Conservation (phyloP, 2,329 filamentous ascomycete species). For the Dendryphion nanum region DNA sequence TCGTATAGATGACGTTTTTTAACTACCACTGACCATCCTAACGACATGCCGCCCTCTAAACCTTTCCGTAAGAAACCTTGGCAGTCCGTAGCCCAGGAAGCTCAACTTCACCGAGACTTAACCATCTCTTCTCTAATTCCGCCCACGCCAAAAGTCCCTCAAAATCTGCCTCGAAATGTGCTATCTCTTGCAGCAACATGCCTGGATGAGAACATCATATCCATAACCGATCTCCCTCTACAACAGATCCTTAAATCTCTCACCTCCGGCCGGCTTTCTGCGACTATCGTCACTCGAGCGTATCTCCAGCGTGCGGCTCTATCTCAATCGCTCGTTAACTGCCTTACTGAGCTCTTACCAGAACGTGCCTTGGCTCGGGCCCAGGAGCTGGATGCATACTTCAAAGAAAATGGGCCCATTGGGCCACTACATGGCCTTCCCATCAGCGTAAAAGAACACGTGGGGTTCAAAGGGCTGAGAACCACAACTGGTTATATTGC, state of each 20-base stretch:
- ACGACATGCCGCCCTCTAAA: slow-evolving; percentile 10
- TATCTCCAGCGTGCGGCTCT: slow-evolving; percentile 26
- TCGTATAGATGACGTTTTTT: no score
- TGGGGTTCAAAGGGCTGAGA: slow-evolving; percentile 50
- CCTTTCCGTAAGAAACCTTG: slow-evolving; percentile 14
- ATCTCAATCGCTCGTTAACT: slow-evolving; percentile 21
- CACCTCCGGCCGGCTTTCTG: slow-evolving; percentile 18
- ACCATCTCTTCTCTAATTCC: slow-evolving; percentile 20
- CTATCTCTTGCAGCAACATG: slow-evolving; percentile 15
- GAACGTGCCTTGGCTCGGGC: slow-evolving; percentile 39
- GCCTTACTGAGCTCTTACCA: slow-evolving; percentile 29
- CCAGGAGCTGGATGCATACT: slow-evolving; percentile 42
- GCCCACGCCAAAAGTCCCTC: slow-evolving; percentile 15
- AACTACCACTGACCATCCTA: no score
- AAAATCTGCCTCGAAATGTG: slow-evolving; percentile 20
- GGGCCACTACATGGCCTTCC: slow-evolving; percentile 54
- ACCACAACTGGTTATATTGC: slow-evolving; percentile 51
- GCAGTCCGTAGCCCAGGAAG: slow-evolving; percentile 24
- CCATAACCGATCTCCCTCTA: slow-evolving; percentile 19
- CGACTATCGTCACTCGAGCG: slow-evolving; percentile 22
- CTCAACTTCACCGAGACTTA: slow-evolving; percentile 23
- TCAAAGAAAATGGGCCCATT: slow-evolving; percentile 35
- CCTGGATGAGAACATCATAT: slow-evolving; percentile 10
- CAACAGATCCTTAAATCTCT: slow-evolving; percentile 19
- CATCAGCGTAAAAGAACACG: slow-evolving; percentile 53